Evolutionary conservation across 345 rosid genomes (phyloP).

Genomic region (Moricandia arvensis): DNA sequence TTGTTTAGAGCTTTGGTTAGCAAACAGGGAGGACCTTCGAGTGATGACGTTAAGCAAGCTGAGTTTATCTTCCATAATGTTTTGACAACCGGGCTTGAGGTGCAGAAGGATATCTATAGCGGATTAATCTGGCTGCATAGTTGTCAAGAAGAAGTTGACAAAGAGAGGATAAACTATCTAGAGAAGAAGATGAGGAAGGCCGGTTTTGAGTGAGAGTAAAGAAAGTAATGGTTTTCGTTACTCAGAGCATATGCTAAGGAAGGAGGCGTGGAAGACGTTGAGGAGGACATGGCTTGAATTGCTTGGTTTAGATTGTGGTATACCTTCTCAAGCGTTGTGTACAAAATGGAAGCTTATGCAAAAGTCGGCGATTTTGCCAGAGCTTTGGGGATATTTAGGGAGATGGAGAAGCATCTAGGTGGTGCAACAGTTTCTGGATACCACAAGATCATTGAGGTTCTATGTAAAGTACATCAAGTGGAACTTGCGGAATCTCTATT

Average conservation of each 20-base stretch:
- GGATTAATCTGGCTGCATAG: constrained; percentile 88
- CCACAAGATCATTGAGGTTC: constrained; percentile 71
- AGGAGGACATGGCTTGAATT: constrained; percentile 66
- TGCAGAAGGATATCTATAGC: constrained; percentile 62
- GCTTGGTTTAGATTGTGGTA: constrained; percentile 27
- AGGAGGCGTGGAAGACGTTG: constrained; percentile 63
- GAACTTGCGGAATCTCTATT: constrained; percentile 62
- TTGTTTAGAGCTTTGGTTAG: constrained; percentile 71
- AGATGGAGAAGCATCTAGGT: constrained; percentile 61
- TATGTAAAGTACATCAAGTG: constrained; percentile 50
- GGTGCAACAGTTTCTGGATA: constrained; percentile 57
- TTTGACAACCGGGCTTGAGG: constrained; percentile 62
- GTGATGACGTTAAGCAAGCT: constrained; percentile 70
- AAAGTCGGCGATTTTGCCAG: constrained; percentile 49
- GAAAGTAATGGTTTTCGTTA: constrained; percentile 69
- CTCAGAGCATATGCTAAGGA: constrained; percentile 72
- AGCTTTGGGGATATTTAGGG: constrained; percentile 61
- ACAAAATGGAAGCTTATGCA: constrained; percentile 73
- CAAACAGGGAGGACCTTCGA: constrained; percentile 52
- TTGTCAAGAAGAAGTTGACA: constrained; percentile 67
- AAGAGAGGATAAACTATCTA: constrained; percentile 50
- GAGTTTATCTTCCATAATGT: constrained; percentile 81
- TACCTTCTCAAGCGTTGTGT: constrained; percentile 73
- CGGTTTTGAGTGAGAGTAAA: constrained; percentile 51
- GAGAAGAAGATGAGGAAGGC: constrained; percentile 65